phyloP scores from a whole-genome alignment of 441 rosid genomes.

The Sinapis alba region DNA sequence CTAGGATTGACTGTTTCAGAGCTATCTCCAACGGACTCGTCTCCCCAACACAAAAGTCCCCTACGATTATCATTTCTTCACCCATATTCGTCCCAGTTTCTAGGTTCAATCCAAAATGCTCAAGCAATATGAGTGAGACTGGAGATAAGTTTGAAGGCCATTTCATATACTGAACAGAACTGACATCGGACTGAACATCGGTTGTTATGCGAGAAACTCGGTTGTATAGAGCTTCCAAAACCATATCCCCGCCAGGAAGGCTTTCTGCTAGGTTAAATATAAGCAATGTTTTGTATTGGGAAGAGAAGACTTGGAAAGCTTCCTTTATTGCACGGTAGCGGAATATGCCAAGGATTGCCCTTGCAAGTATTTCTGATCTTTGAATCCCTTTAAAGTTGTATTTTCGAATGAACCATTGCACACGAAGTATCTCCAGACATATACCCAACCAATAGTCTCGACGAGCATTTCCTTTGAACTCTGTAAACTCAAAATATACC shows the following conservation, averaged over 20 bases:
- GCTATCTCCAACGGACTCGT: slow-evolving; percentile 77
- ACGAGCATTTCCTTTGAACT: slow-evolving; percentile 89
- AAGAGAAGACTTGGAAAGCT: slow-evolving; percentile 72
- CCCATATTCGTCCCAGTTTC: slow-evolving; percentile 50
- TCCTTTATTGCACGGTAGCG: slow-evolving; percentile 80
- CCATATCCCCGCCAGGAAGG: slow-evolving; percentile 83
- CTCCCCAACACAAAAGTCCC: slow-evolving; percentile 83
- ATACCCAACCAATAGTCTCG: slow-evolving; percentile 90
- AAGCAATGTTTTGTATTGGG: slow-evolving; percentile 78
- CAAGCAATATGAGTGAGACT: slow-evolving; percentile 58
- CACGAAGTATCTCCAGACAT: slow-evolving; percentile 75
- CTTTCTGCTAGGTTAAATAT: slow-evolving; percentile 91
- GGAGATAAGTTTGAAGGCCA: slow-evolving; percentile 59
- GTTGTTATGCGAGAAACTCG: slow-evolving; percentile 58
- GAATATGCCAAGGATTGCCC: slow-evolving; percentile 74
- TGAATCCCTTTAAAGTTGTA: slow-evolving; percentile 65
- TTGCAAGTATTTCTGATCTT: slow-evolving; percentile 68
- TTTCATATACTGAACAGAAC: slow-evolving; percentile 47
- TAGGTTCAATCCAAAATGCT: slow-evolving; percentile 63
- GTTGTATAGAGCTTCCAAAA: slow-evolving; percentile 67
- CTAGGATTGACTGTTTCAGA: slow-evolving; percentile 68
- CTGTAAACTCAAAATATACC: slow-evolving; percentile 84
- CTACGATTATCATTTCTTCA: slow-evolving; percentile 46
- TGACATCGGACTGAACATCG: slow-evolving; percentile 40
- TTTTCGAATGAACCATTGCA: slow-evolving; percentile 70